Evolutionary conservation across 257 asterid species (phyloP), one percentile per base, ranked within the genome.

Genomic region (Lavandula angustifolia): DNA sequence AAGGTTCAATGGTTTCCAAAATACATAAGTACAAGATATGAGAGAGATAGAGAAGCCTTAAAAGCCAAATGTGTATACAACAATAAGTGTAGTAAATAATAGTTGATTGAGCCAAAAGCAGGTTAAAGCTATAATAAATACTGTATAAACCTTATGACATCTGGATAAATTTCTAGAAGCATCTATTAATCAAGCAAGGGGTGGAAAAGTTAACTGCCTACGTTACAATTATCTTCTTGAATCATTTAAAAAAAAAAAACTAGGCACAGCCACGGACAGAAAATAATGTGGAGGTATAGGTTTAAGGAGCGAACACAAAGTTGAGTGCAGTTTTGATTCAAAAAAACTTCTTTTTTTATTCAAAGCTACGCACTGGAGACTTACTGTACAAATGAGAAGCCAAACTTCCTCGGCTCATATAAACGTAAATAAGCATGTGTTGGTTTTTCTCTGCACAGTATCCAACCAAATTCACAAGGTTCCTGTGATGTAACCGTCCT

Each of bases 401-500:
- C 89, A 92, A 74, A 76, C 89, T 87, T 74, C 98, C 98, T 78
- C 87, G 76, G 72, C 89, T 86, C 98, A 92, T 92, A 75, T 81
- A 87, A 34, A 89, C 96, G 33, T 92, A 92, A 67, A 92, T 81
- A 66, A 92, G 97, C 87, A 92, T 87, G 73, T 84, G 86, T 62
- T 89, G 95, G 76, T 81, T 86, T 85, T 82, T 92, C 79, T 92
- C 98, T 52, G 97, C 95, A 69, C 98, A 92, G 56, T 85, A 92
- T 61, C 98, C 98, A 52, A 89, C 82, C 87, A 92, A 84, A 85
- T 92, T 92, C 83, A 89, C 98, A 38, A 92, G 95, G 88, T 89
- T 92, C 74, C 96, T 81, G 61, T 92, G 98, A 79, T 89, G 98
- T 74, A 92, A 77, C 85, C 98, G 82, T 77, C 96, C 98, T 55